Conservation (phyloP, 331 rosid genomes). For the Malus hybrid region DNA sequence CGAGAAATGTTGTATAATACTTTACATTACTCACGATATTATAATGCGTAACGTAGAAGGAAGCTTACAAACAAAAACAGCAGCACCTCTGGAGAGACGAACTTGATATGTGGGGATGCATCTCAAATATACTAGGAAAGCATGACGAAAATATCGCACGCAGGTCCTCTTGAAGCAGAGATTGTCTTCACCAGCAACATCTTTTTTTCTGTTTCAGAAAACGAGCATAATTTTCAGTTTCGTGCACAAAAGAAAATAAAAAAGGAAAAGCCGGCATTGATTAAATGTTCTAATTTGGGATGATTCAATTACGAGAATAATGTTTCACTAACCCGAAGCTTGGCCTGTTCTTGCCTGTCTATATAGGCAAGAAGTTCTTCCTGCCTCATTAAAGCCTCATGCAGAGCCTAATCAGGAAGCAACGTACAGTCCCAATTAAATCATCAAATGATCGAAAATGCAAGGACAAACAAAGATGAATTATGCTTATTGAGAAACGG, state of each 20-base stretch:
- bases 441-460: neutral
- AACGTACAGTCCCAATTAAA: neutral
- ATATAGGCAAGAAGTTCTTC: constrained; percentile 82
- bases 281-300: neutral
- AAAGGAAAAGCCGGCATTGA: neutral
- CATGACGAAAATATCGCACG: constrained; percentile 4
- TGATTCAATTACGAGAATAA: neutral
- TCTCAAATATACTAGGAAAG: constrained; percentile 2
- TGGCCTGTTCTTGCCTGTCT: constrained; percentile 52
- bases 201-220: constrained; percentile 41
- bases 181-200: constrained; percentile 49
- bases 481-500: neutral
- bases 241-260: neutral
- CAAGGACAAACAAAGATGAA: neutral
- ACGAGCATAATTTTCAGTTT: constrained; percentile 14
- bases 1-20: neutral
- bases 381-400: constrained; percentile 76
- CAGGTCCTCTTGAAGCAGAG: constrained; percentile 22
- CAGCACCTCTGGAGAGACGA: neutral
- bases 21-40: neutral
- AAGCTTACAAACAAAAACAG: neutral
- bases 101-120: neutral
- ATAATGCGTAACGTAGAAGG: neutral
- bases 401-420: constrained; percentile 47
- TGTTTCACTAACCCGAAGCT: constrained; percentile 33